These are phyloP conservation scores for Coemansia nantahalensis DNA, from an alignment of 192 early-diverging fungal genomes.

Conservation along the genomic window DNA sequence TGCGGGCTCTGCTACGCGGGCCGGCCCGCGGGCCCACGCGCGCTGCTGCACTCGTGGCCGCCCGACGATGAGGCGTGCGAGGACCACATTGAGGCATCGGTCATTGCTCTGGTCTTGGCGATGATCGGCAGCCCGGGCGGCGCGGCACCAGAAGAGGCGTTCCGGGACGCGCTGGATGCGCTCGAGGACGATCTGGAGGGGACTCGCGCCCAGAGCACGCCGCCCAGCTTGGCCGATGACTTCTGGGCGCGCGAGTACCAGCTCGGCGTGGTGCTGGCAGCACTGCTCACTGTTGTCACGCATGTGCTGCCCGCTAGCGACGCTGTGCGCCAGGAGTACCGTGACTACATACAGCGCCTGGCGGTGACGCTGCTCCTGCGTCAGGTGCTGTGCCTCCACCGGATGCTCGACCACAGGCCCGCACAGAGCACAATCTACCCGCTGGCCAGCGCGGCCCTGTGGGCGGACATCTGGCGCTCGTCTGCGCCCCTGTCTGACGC, in stretches of 20 bases:
- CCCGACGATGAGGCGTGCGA: slow-evolving; percentile 3
- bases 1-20: slow-evolving; percentile 30
- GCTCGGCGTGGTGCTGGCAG: slow-evolving; percentile 29
- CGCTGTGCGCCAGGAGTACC: not conserved
- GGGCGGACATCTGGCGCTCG: slow-evolving; percentile 48
- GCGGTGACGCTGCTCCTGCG: slow-evolving; percentile 26
- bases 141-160: not conserved
- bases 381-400: slow-evolving; percentile 19
- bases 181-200: slow-evolving; percentile 26
- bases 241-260: slow-evolving; percentile 47
- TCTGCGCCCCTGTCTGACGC: not conserved
- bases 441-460: slow-evolving; percentile 29
- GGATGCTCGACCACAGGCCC: slow-evolving; percentile 1
- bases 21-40: not conserved
- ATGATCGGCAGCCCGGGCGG: not conserved
- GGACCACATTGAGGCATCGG: slow-evolving; percentile 26
- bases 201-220: not conserved
- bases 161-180: slow-evolving; percentile 9
- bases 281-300: slow-evolving; percentile 13
- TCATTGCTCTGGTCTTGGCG: slow-evolving; percentile 18
- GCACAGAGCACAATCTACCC: slow-evolving; percentile 7
- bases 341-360: slow-evolving; percentile 23
- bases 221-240: slow-evolving; percentile 21
- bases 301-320: not conserved
- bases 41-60: slow-evolving; percentile 2